These are phyloP conservation scores for Stephanodiscus triporus DNA, from an alignment of 108 stramenopile genomes.

Conservation along the genomic window DNA sequence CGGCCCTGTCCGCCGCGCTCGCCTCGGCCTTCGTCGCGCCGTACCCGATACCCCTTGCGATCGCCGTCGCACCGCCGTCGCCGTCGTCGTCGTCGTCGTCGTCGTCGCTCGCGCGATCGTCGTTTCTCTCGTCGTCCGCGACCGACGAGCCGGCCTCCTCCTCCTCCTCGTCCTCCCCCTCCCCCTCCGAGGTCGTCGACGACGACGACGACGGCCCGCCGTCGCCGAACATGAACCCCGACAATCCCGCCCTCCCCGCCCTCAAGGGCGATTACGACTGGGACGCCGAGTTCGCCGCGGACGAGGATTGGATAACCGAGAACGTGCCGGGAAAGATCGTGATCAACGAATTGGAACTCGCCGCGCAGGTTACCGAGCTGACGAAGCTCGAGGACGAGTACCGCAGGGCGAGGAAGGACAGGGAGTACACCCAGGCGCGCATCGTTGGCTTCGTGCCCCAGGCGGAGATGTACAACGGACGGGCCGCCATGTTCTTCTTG, in stretches of 20 bases:
- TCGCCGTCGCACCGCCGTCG: neutral
- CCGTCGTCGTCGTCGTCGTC: neutral
- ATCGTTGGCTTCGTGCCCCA: constrained; percentile 75
- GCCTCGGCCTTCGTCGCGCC: constrained; percentile 24
- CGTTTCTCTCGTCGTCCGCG: neutral
- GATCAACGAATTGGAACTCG: constrained; percentile 75
- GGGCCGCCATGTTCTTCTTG: constrained; percentile 95
- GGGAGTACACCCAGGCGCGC: constrained; percentile 71
- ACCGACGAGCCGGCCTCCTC: constrained; percentile 20
- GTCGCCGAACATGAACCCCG: constrained; percentile 67
- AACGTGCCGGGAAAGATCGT: constrained; percentile 89
- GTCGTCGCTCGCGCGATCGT: neutral
- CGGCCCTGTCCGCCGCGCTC: constrained; percentile 17
- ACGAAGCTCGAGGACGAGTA: constrained; percentile 74
- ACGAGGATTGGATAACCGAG: constrained; percentile 85
- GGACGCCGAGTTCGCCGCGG: constrained; percentile 82
- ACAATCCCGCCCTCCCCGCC: constrained; percentile 75
- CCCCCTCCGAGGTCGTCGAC: constrained; percentile 37
- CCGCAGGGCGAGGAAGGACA: constrained; percentile 59
- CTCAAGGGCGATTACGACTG: constrained; percentile 89
- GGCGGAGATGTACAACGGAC: constrained; percentile 85
- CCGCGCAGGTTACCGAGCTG: constrained; percentile 77
- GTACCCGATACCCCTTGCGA: neutral
- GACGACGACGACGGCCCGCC: too few species aligned
- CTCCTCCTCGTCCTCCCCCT: too few species aligned